These are phyloP conservation scores for Xanthoparmelia taractica DNA, from an alignment of 495 filamentous ascomycete species.

Conservation along the genomic window DNA sequence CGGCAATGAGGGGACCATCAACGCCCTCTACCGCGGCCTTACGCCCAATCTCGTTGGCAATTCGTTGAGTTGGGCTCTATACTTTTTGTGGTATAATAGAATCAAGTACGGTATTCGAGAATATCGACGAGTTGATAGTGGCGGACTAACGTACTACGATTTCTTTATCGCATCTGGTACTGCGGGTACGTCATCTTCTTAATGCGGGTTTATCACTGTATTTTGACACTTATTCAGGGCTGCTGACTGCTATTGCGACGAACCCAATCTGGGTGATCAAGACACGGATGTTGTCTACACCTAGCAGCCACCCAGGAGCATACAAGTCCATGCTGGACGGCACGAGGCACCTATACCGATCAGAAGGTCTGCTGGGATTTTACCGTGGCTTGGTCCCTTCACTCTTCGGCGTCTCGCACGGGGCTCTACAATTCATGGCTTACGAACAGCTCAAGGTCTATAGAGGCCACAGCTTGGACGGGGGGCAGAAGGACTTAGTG, in stretches of 20 bases:
- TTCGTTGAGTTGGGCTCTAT: conserved; percentile 81
- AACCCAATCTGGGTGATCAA: conserved; percentile 99
- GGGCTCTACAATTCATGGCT: conserved; percentile 90
- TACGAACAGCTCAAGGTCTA: conserved; percentile 80
- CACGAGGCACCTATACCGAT: conserved; percentile 49
- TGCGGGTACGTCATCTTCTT: conserved; percentile 46
- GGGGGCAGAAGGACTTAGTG: conserved; percentile 41
- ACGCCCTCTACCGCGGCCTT: conserved; percentile 78
- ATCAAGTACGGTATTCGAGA: conserved; percentile 42
- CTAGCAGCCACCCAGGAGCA: conserved; percentile 62
- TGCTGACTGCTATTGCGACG: conserved; percentile 67
- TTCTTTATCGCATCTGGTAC: conserved; percentile 75
- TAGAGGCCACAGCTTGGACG: conserved; percentile 27
- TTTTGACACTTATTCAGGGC: conserved; percentile 33
- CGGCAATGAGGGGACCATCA: conserved; percentile 49
- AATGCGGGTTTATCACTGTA: background rate
- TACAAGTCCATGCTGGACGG: conserved; percentile 73
- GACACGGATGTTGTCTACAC: conserved; percentile 89
- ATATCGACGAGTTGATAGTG: conserved; percentile 3
- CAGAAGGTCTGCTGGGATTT: conserved; percentile 69
- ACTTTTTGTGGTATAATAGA: conserved; percentile 68
- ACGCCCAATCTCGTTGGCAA: conserved; percentile 88
- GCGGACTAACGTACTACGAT: conserved; percentile 55
- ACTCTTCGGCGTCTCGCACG: conserved; percentile 86
- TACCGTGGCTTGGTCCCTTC: conserved; percentile 78